phyloP scores from a whole-genome alignment of 257 asterid species.

The Haberlea rhodopensis region DNA sequence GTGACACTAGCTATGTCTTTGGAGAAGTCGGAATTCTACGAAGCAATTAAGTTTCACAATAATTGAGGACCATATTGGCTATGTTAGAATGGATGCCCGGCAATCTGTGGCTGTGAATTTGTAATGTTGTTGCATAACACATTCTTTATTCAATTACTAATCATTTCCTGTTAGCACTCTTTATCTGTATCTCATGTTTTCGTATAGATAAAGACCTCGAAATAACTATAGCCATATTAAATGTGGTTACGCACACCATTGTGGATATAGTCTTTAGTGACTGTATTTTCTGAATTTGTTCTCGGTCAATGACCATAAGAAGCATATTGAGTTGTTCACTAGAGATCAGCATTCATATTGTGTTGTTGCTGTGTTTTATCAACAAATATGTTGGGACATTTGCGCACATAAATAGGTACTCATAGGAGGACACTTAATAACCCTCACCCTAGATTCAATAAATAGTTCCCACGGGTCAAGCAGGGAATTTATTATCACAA shows the following conservation, averaged over 20 bases:
- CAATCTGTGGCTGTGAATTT: background rate
- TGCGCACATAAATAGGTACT: no score
- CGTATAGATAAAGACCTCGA: background rate
- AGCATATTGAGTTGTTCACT: background rate
- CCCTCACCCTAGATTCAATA: no score
- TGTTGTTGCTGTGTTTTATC: no score
- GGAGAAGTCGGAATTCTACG: background rate
- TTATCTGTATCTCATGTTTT: no score
- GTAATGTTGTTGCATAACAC: no score
- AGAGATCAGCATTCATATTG: no score
- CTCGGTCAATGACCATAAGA: background rate
- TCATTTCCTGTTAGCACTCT: background rate
- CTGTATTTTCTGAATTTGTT: background rate
- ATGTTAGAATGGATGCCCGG: background rate
- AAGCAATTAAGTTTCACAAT: background rate
- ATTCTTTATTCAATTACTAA: no score
- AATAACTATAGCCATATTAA: background rate
- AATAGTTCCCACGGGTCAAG: no score
- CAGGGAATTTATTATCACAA: no score
- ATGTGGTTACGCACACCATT: background rate
- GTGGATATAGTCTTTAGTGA: background rate
- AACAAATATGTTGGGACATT: no score
- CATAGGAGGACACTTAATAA: no score
- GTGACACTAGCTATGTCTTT: background rate
- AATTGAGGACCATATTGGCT: background rate